These are phyloP conservation scores for Rhododendron ovatum DNA, from an alignment of 148 eudicot genomes.

Conservation along the genomic window DNA sequence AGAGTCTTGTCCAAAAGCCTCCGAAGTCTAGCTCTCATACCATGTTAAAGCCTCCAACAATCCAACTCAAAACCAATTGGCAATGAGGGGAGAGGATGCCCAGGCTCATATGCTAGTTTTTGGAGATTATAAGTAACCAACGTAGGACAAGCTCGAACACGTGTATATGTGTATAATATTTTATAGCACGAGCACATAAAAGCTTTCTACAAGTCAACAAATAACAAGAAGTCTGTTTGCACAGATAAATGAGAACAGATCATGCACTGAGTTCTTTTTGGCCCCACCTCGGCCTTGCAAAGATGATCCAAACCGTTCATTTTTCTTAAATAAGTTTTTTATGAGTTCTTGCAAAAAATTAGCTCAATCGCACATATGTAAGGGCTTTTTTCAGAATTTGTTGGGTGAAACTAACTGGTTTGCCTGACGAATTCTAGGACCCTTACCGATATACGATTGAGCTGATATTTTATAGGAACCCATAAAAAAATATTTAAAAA, in stretches of 20 bases:
- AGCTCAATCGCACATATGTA: too few relatives aligned
- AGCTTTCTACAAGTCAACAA: neutral
- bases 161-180: neutral
- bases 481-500: too few relatives aligned
- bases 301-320: neutral
- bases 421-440: neutral
- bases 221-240: neutral
- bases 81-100: too few relatives aligned
- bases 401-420: neutral
- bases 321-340: neutral
- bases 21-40: too few relatives aligned
- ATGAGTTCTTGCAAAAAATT: neutral
- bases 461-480: neutral
- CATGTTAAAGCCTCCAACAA: too few relatives aligned
- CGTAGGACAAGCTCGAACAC: too few relatives aligned
- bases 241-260: too few relatives aligned
- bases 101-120: too few relatives aligned
- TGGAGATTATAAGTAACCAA: too few relatives aligned
- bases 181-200: neutral
- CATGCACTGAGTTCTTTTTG: too few relatives aligned
- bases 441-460: neutral
- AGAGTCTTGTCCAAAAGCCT: too few relatives aligned
- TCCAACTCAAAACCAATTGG: too few relatives aligned
- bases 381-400: neutral
- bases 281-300: neutral